A percentile compares a stretch with the other conserved stretches of the same genome.
Evolutionary conservation across 495 filamentous ascomycete species (phyloP).

Genomic region (Pyronema domesticum): DNA sequence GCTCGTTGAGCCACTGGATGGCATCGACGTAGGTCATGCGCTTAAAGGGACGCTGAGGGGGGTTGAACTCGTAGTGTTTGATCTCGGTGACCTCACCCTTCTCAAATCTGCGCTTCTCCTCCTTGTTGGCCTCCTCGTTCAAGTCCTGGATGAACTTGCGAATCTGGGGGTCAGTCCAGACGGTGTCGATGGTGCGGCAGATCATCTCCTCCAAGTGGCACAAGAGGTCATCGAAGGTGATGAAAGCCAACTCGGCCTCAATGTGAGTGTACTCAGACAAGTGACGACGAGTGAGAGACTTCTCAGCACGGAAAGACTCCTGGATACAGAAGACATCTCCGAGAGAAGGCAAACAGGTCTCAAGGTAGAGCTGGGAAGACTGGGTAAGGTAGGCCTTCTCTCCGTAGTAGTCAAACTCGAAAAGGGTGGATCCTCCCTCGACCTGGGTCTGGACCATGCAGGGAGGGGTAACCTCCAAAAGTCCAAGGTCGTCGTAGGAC

Average conservation of each 20-base stretch:
- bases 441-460: conserved; percentile 98
- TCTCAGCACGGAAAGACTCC: conserved; percentile 96
- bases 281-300: conserved; percentile 84
- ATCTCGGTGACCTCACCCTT: neutral
- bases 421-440: conserved; percentile 87
- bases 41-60: conserved; percentile 70
- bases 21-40: conserved; percentile 92
- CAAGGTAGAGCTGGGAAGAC: conserved; percentile 93
- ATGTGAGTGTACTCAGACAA: conserved; percentile 93
- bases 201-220: conserved; percentile 77
- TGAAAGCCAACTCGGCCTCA: conserved; percentile 92
- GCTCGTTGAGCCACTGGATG: conserved; percentile 77
- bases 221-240: conserved; percentile 84
- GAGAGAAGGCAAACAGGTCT: conserved; percentile 77
- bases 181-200: conserved; percentile 62
- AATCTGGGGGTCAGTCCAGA: conserved; percentile 52
- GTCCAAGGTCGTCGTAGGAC: conserved; percentile 58
- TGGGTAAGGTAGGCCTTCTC: conserved; percentile 90
- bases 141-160: conserved; percentile 55
- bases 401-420: conserved; percentile 86
- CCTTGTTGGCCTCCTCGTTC: conserved; percentile 40
- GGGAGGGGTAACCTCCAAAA: conserved; percentile 78
- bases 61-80: conserved; percentile 47
- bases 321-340: conserved; percentile 96
- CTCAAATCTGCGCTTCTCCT: conserved; percentile 1